Evolutionary conservation across 2,329 filamentous ascomycete genomes (phyloP), one percentile per base, ranked within the genome.

Genomic region (Apiospora koreana): DNA sequence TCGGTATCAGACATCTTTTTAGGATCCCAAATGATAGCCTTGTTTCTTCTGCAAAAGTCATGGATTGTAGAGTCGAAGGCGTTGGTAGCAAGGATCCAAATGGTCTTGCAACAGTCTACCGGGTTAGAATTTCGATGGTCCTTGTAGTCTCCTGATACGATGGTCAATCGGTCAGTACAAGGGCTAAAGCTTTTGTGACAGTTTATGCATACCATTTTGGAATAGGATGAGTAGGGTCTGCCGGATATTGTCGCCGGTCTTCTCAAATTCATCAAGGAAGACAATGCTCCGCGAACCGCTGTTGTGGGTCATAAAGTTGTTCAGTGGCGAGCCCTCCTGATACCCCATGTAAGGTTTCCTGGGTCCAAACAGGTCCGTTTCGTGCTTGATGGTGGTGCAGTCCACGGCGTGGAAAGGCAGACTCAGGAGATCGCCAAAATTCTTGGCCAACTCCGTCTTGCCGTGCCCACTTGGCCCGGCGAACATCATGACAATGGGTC

Each of bases 221-320:
- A 86, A 84, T 0, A 81, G 80, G 3, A 84, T 71, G 1, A 88
- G 74, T 9, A 87, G 75, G 6, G 84, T 75, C 25, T 85, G 74
- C 12, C 81, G 81, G 2, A 86, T 78, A 0, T 81, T 79, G 5
- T 75, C 21, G 0, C 72, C 77, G 0, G 83, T 85, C 74, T 86
- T 87, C 48, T 87, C 85, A 62, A 87, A 86, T 67, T 88, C 85
- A 67, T 87, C 85, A 18, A 87, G 72, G 70, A 86, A 87, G 0
- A 87, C 82, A 10, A 87, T 80, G 45, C 78, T 79, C 23, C 77
- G 74, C 66, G 80, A 43, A 1, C 80, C 81, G 7, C 72, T 73
- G 31, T 84, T 78, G 1, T 71, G 69, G 0, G 79, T 79, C 0
- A 87, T 77, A 72, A 86, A 86, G 71, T 86, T 86, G 72, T 87